phyloP scores from a whole-genome alignment of 2,329 filamentous ascomycete species.

The Colletotrichum costaricense region DNA sequence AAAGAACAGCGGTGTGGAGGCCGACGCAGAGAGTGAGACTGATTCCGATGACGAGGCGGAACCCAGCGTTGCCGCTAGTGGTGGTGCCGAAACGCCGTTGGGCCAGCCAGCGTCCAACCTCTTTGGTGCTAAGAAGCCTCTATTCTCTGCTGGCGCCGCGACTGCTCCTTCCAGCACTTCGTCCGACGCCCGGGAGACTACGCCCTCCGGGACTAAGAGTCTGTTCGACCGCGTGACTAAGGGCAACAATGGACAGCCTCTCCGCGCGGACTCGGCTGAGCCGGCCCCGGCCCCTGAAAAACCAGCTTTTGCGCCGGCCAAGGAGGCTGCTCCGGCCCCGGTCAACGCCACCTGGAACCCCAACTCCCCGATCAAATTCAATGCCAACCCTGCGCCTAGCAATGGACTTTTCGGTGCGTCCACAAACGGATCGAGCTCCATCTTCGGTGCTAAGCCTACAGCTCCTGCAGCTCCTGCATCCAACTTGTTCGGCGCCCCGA shows the following conservation, averaged over 20 bases:
- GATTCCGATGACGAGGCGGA: constrained; percentile 56
- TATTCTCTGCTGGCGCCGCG: constrained; percentile 26
- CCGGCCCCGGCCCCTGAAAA: constrained; percentile 48
- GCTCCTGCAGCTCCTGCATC: constrained; percentile 42
- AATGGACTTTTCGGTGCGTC: constrained; percentile 36
- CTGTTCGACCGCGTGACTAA: constrained; percentile 67
- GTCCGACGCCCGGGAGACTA: constrained; percentile 56
- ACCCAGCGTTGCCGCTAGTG: constrained; percentile 54
- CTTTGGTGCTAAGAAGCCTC: constrained; percentile 45
- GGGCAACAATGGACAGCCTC: constrained; percentile 60
- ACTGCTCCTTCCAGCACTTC: constrained; percentile 49
- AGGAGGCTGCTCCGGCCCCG: constrained; percentile 40
- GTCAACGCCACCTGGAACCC: constrained; percentile 61
- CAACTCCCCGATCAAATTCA: constrained; percentile 66
- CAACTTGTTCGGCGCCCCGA: constrained; percentile 50
- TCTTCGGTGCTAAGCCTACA: constrained; percentile 51
- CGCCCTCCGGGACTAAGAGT: constrained; percentile 56
- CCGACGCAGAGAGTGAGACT: constrained; percentile 58
- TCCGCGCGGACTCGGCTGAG: constrained; percentile 48
- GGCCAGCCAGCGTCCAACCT: constrained; percentile 47
- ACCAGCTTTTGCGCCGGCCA: constrained; percentile 51
- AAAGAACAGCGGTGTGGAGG: constrained; percentile 64
- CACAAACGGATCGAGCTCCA: constrained; percentile 44
- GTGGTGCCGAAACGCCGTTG: constrained; percentile 52
- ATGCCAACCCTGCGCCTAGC: constrained; percentile 44